Evolutionary conservation across 441 rosid species (phyloP), one percentile per base, ranked within the genome.

Genomic region (Raphanus hybrid): DNA sequence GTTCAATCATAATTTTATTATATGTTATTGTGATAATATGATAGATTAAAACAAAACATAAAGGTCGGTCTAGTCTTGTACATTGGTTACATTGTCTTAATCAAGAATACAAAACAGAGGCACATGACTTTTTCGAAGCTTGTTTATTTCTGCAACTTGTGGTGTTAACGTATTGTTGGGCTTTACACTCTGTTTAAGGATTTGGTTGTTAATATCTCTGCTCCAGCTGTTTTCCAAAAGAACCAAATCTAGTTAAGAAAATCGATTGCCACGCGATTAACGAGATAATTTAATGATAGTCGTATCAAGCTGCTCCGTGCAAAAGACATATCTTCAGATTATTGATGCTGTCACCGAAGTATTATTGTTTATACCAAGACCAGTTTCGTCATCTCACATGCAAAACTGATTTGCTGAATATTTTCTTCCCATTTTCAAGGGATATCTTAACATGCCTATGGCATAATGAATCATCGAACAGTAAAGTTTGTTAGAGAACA

Each of bases 381-480:
- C 16, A 32, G 8, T 67, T 59, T 8, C 62, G 68, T 75, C 73
- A 75, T 75, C 39, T 60, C 68, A 34, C 62, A 10, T 59, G 18
- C 73, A 6, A 68, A 1, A 45, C n/a, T 5, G 69, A 14, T 61
- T 11, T 69, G 62, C 41, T 61, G 6, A 35, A 50, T 69, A 34
- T 68, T 39, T 14, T 61, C n/a, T 68, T 7, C 55, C 62, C 69
- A 20, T 10, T 9, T 75, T 29, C 5, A 0, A 45, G 61, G 66
- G 66, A 57, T 55, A 29, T 29, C 34, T 29, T 1, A 29, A 29
- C 34, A 29, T 29, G 34, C 34, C 34, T 29, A 29, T 29, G 34
- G 34, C 34, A 29, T 45, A 45, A 3, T 45, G 54, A 45, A 12
- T 12, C 5, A 45, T 45, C 1, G 54, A 45, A 45, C 14, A 45